These are phyloP conservation scores for Xerocomellus amylosporus DNA, from an alignment of 768 basidiomycete species.

Conservation along the genomic window DNA sequence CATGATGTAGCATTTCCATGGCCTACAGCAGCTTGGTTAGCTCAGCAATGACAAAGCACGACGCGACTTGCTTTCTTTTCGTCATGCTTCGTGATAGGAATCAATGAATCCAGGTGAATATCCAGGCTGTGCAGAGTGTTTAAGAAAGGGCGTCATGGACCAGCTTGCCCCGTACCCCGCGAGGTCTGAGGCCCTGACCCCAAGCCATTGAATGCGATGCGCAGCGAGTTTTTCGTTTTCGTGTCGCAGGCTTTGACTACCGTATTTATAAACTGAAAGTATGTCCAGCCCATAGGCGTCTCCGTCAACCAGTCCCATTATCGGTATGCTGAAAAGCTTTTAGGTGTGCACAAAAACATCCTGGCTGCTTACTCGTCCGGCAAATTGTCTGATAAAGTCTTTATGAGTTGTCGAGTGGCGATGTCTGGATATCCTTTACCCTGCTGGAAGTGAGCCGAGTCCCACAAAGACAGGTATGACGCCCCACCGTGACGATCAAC, in stretches of 20 bases:
- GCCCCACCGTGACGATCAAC: constrained; percentile 69
- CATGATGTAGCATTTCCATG: constrained; percentile 52
- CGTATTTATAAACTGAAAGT: constrained; percentile 80
- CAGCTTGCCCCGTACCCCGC: constrained; percentile 42
- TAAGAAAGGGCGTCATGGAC: background rate
- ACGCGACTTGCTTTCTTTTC: constrained; percentile 60
- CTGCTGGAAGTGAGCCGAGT: constrained; percentile 38
- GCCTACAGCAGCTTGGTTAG: constrained; percentile 51
- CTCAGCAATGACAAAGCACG: background rate
- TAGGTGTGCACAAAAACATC: background rate
- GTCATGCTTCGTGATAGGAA: constrained; percentile 70
- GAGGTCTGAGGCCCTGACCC: constrained; percentile 70
- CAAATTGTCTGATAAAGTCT: constrained; percentile 64
- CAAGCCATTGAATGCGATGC: constrained; percentile 73
- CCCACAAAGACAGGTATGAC: background rate
- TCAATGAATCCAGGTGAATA: constrained; percentile 55
- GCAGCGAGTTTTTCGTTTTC: constrained; percentile 70
- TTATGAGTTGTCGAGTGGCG: constrained; percentile 82
- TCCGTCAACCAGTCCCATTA: constrained; percentile 80
- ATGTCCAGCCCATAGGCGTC: constrained; percentile 95
- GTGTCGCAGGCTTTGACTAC: constrained; percentile 67
- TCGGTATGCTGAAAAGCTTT: constrained; percentile 55
- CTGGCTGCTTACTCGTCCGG: constrained; percentile 48
- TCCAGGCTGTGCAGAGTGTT: constrained; percentile 44
- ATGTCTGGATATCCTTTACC: constrained; percentile 98